Evolutionary conservation across 2,329 filamentous ascomycete species (phyloP).

Genomic region (Cyclaneusma minus): DNA sequence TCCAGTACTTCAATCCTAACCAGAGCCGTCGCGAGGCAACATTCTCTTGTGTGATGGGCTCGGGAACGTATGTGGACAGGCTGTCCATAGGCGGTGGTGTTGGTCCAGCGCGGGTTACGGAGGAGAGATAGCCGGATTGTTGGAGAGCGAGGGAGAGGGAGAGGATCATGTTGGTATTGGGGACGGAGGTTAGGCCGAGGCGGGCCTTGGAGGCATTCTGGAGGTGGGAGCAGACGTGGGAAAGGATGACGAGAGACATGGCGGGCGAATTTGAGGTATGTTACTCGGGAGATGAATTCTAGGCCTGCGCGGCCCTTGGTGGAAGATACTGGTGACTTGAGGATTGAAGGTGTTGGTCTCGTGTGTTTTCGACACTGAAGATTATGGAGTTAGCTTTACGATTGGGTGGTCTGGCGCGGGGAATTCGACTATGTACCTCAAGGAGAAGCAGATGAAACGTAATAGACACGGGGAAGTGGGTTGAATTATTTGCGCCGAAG

Average conservation of each 20-base stretch:
- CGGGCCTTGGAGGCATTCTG: conserved; percentile 59
- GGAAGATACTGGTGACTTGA: no score
- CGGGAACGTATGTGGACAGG: conserved; percentile 28
- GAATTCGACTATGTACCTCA: no score
- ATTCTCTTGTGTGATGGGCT: conserved; percentile 41
- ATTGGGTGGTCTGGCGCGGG: no score
- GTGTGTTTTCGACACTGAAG: no score
- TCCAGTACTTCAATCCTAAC: conserved; percentile 62
- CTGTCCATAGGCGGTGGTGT: conserved; percentile 34
- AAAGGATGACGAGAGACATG: conserved; percentile 60
- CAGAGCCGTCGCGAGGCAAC: conserved; percentile 48
- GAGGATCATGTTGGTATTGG: conserved; percentile 51
- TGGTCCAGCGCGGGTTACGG: conserved; percentile 47
- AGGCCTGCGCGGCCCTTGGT: no score
- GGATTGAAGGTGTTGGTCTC: no score
- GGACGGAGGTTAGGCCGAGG: conserved; percentile 52
- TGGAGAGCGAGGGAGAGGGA: conserved; percentile 49
- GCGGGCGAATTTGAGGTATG: no score
- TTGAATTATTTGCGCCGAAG: no score
- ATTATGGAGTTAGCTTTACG: no score
- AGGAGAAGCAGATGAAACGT: no score
- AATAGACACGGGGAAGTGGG: no score
- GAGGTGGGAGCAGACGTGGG: conserved; percentile 56
- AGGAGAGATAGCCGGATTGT: conserved; percentile 51
- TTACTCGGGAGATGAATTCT: no score